Percentiles rank a stretch among this genome's conserved stretches.
These are phyloP conservation scores for Hypoxylon perforatum DNA, from an alignment of 495 filamentous ascomycete species.

Conservation along the genomic window DNA sequence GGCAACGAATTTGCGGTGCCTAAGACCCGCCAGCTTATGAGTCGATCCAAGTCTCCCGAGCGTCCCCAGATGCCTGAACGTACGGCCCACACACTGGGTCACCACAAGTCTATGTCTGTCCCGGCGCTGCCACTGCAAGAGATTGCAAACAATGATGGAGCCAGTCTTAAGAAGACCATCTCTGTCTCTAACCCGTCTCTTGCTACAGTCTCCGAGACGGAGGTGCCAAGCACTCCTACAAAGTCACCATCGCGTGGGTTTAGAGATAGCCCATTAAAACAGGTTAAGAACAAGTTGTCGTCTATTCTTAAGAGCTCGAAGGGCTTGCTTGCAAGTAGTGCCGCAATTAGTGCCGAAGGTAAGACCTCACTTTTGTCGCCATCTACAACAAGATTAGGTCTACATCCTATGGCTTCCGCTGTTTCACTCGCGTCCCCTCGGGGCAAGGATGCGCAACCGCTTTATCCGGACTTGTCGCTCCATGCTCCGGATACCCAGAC, in stretches of 20 bases:
- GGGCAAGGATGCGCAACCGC: slow-evolving; percentile 45
- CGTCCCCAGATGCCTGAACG: slow-evolving; percentile 51
- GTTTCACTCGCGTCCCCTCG: slow-evolving; percentile 51
- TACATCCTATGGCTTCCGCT: slow-evolving; percentile 49
- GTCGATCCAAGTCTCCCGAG: slow-evolving; percentile 49
- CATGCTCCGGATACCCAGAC: slow-evolving; percentile 46
- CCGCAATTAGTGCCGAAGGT: slow-evolving; percentile 78
- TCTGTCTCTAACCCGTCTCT: slow-evolving; percentile 71
- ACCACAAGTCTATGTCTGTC: slow-evolving; percentile 67
- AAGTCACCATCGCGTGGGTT: slow-evolving; percentile 76
- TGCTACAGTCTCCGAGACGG: slow-evolving; percentile 51
- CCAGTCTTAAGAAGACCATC: slow-evolving; percentile 67
- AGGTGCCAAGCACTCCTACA: slow-evolving; percentile 70
- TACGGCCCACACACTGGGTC: slow-evolving; percentile 49
- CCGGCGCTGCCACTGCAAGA: slow-evolving; percentile 56
- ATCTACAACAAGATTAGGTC: slow-evolving; percentile 49
- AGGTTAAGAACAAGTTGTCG: slow-evolving; percentile 87
- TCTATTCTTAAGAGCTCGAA: slow-evolving; percentile 88
- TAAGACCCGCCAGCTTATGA: slow-evolving; percentile 48
- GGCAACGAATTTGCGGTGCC: slow-evolving; percentile 54
- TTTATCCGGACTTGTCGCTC: slow-evolving; percentile 59
- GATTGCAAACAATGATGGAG: slow-evolving; percentile 47
- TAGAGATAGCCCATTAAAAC: slow-evolving; percentile 82
- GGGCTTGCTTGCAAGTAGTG: slow-evolving; percentile 83
- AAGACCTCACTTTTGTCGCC: slow-evolving; percentile 67